Percentiles rank a stretch among this genome's conserved stretches.
phyloP scores from a whole-genome alignment of 257 asterid genomes.

The Penstemon eatonii region DNA sequence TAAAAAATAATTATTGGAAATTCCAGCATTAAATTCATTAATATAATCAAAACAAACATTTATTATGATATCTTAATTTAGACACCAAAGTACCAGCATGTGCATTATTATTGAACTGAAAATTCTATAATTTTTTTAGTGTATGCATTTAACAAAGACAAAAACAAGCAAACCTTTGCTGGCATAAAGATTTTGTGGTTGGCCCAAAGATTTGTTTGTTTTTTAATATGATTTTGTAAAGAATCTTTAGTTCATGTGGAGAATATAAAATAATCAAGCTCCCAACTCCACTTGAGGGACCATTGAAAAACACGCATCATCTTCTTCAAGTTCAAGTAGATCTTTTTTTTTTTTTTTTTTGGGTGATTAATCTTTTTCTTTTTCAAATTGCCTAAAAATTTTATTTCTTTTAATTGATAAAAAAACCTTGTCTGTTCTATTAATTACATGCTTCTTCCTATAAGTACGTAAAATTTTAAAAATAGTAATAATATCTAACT shows the following conservation, averaged over 20 bases:
- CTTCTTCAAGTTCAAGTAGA: too few relatives aligned
- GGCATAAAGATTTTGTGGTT: conserved; percentile 41
- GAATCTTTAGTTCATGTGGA: not conserved
- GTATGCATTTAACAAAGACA: conserved; percentile 29
- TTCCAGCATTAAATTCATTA: conserved; percentile 15
- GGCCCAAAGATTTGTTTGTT: conserved; percentile 40
- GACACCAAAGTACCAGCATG: conserved; percentile 21
- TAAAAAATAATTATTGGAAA: not conserved
- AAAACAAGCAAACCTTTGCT: conserved; percentile 37
- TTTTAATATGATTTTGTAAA: conserved; percentile 19
- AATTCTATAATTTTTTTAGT: conserved; percentile 32
- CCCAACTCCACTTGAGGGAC: not conserved
- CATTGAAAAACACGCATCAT: too few relatives aligned
- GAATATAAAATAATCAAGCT: not conserved
- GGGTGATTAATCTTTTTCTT: too few relatives aligned
- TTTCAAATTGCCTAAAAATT: too few relatives aligned
- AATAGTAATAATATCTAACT: too few relatives aligned
- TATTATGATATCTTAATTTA: conserved; percentile 4
- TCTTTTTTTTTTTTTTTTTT: too few relatives aligned
- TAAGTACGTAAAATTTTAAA: too few relatives aligned
- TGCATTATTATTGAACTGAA: conserved; percentile 25
- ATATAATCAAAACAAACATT: not conserved
- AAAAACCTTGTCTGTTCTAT: too few relatives aligned
- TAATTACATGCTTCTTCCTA: too few relatives aligned
- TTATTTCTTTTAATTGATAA: too few relatives aligned